Evolutionary conservation across 2,329 filamentous ascomycete genomes (phyloP).

Genomic region (Paecilomyces sp.): DNA sequence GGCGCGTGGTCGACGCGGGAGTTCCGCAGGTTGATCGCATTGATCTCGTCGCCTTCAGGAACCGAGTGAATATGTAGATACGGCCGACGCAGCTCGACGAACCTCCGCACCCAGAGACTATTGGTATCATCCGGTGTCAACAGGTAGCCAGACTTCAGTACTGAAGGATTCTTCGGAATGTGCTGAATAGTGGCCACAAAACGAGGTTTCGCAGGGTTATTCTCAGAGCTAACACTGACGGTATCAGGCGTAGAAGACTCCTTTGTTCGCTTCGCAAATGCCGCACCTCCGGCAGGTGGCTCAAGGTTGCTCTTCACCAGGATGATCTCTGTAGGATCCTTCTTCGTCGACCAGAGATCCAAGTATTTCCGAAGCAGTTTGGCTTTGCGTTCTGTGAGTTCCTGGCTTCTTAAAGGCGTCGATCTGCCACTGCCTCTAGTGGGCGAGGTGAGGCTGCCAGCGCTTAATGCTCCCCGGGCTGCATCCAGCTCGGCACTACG

Average conservation of each 20-base stretch:
- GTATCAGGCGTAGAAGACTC: conserved; percentile 14
- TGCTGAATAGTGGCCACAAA: conserved; percentile 71
- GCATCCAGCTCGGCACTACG: conserved; percentile 75
- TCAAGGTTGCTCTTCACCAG: conserved; percentile 39
- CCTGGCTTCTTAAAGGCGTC: conserved; percentile 27
- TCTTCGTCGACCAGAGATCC: conserved; percentile 35
- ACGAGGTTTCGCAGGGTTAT: conserved; percentile 46
- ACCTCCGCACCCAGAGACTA: conserved; percentile 82
- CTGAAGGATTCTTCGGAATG: conserved; percentile 70
- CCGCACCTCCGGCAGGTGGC: conserved; percentile 31
- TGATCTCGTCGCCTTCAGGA: conserved; percentile 81
- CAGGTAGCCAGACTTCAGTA: conserved; percentile 82
- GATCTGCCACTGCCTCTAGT: conserved; percentile 26
- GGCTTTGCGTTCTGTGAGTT: conserved; percentile 29
- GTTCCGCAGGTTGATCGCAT: conserved; percentile 80
- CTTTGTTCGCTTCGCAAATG: conserved; percentile 18
- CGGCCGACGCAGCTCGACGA: conserved; percentile 82
- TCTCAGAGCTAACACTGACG: conserved; percentile 21
- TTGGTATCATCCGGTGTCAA: conserved; percentile 71
- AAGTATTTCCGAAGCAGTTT: conserved; percentile 36
- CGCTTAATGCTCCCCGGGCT: conserved; percentile 37
- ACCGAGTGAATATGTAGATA: conserved; percentile 87
- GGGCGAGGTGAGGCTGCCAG: conserved; percentile 31
- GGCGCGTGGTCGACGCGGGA: conserved; percentile 89
- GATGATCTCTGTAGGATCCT: conserved; percentile 34